phyloP scores from a whole-genome alignment of 2,329 filamentous ascomycete species.

The Colletotrichum chlorophyti region DNA sequence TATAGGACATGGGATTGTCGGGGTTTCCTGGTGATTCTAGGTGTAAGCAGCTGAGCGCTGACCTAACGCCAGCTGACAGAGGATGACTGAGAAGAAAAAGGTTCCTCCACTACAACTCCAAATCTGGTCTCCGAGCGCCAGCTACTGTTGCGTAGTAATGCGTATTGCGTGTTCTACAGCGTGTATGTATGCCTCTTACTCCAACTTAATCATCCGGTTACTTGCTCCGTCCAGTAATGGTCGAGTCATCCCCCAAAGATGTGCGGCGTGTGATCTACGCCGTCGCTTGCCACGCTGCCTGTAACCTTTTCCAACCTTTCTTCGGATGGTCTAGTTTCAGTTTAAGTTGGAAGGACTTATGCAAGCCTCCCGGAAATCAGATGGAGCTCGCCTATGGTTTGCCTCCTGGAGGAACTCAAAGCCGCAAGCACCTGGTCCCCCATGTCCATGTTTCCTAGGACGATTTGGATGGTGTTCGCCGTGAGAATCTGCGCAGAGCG shows the following conservation, averaged over 20 bases:
- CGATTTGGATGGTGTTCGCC: neutral
- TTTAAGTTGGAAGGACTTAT: conserved; percentile 3
- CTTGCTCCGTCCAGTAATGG: neutral
- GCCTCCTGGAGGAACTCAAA: too few relatives aligned
- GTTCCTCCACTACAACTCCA: too few relatives aligned
- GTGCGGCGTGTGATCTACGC: conserved; percentile 1
- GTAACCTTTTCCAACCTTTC: neutral
- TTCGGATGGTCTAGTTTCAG: neutral
- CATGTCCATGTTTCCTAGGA: too few relatives aligned
- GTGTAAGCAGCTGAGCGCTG: neutral
- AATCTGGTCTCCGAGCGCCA: neutral
- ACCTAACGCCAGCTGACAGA: neutral
- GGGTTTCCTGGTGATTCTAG: neutral
- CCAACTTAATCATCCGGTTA: neutral
- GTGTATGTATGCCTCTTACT: neutral
- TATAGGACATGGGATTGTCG: neutral
- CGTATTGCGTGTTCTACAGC: neutral
- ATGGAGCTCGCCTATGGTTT: too few relatives aligned
- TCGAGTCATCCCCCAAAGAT: neutral
- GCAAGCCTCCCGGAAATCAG: neutral
- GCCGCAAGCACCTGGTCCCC: too few relatives aligned
- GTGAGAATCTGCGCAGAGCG: conserved; percentile 14
- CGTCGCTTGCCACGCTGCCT: conserved; percentile 1
- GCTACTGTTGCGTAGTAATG: neutral
- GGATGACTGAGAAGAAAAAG: too few relatives aligned